Evolutionary conservation across 441 rosid genomes (phyloP).

Genomic region (Bocquillonia castaneifolia): DNA sequence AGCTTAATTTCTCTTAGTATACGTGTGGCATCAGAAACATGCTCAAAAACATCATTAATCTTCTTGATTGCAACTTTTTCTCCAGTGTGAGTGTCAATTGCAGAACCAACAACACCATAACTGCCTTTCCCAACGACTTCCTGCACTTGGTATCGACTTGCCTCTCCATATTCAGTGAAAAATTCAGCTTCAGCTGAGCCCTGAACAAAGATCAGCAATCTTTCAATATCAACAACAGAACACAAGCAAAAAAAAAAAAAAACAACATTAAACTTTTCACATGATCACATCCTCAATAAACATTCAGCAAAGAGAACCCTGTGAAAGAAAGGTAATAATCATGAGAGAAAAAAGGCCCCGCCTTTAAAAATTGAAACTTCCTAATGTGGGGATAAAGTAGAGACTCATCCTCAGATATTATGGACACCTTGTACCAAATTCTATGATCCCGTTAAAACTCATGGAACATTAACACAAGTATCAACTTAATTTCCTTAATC

Average conservation of each 20-base stretch:
- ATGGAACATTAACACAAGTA: not conserved
- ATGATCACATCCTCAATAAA: conserved; percentile 1
- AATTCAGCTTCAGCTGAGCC: conserved; percentile 64
- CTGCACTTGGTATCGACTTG: conserved; percentile 72
- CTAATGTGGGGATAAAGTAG: not conserved
- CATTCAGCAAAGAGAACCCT: not conserved
- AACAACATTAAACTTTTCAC: not conserved
- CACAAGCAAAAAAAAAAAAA: too few relatives aligned
- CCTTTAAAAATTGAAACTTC: too few relatives aligned
- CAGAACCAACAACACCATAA: conserved; percentile 94
- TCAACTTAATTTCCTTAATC: not conserved
- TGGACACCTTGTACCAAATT: not conserved
- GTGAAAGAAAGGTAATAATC: not conserved
- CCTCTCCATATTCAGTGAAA: conserved; percentile 98
- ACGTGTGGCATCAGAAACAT: conserved; percentile 95
- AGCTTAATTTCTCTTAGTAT: conserved; percentile 90
- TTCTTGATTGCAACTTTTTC: conserved; percentile 92
- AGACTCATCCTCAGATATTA: too few relatives aligned
- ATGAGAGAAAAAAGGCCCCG: too few relatives aligned
- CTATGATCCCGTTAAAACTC: not conserved
- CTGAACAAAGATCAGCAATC: conserved; percentile 27
- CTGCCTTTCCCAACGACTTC: conserved; percentile 97
- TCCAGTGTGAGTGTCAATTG: conserved; percentile 74
- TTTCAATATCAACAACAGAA: too few relatives aligned
- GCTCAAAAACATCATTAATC: conserved; percentile 93